Percentiles rank a stretch among this genome's conserved stretches.
phyloP scores from a whole-genome alignment of 225 moss, liverwort and hornwort genomes.

The Polytrichum commune region DNA sequence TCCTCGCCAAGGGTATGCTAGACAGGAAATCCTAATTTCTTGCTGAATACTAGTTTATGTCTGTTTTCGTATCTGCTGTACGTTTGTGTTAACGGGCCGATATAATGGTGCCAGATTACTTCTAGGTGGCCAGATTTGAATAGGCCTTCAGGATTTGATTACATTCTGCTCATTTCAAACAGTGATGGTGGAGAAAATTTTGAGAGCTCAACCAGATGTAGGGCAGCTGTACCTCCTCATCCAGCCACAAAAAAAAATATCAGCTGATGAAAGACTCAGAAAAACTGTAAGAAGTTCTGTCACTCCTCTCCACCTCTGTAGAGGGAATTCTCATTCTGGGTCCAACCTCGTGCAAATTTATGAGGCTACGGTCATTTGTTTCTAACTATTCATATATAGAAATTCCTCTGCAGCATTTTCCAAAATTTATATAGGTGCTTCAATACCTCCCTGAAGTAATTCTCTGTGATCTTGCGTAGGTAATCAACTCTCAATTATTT shows the following conservation, averaged over 20 bases:
- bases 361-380: too few species aligned
- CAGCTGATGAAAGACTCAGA: conserved; percentile 44
- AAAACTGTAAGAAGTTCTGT: conserved; percentile 32
- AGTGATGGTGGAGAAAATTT: conserved; percentile 81
- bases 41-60: not conserved
- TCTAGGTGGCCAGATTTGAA: too few species aligned
- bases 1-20: conserved; percentile 65
- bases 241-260: conserved; percentile 42
- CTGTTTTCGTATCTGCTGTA: too few species aligned
- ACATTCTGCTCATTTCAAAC: not conserved
- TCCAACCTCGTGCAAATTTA: too few species aligned
- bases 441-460: not conserved
- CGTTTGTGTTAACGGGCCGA: too few species aligned
- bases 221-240: conserved; percentile 69
- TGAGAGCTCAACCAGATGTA: conserved; percentile 71
- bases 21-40: conserved; percentile 1
- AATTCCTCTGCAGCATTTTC: not conserved
- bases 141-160: too few species aligned
- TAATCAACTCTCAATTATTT: conserved; percentile 58
- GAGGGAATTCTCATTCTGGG: too few species aligned
- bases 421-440: not conserved
- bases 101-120: too few species aligned
- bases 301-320: too few species aligned
- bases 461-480: conserved; percentile 35
- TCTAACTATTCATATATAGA: too few species aligned